phyloP scores from a whole-genome alignment of 331 rosid genomes.

The Prunus yedoensis region DNA sequence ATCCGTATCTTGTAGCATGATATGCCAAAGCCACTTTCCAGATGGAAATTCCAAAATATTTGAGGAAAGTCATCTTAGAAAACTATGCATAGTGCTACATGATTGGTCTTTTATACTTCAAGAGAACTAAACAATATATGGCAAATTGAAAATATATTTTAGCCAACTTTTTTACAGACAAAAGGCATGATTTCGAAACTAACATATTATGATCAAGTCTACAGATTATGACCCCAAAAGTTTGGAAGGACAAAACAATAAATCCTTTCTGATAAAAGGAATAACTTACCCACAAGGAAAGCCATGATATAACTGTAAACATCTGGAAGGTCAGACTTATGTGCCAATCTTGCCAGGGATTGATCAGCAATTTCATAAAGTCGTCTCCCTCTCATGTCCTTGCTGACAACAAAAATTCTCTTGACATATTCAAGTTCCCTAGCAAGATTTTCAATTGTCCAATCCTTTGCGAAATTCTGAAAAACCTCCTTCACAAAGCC shows the following conservation, averaged over 20 bases:
- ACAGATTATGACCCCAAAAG: background rate
- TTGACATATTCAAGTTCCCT: constrained; percentile 90
- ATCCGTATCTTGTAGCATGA: background rate
- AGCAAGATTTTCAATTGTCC: constrained; percentile 74
- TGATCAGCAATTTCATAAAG: constrained; percentile 70
- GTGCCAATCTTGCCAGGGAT: constrained; percentile 63
- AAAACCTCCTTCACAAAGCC: constrained; percentile 98
- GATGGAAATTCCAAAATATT: background rate
- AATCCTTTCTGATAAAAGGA: background rate
- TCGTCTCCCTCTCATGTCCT: constrained; percentile 83
- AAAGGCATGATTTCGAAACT: background rate
- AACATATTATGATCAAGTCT: no score
- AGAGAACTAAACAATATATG: background rate
- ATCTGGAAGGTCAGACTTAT: constrained; percentile 67
- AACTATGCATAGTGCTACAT: background rate
- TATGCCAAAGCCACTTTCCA: background rate
- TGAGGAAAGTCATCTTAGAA: background rate
- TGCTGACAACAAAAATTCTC: constrained; percentile 85
- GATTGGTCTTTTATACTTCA: background rate
- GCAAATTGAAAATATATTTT: background rate
- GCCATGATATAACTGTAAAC: constrained; percentile 74
- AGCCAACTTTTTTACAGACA: background rate
- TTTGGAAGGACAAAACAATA: background rate
- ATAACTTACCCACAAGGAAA: constrained; percentile 61
- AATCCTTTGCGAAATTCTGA: constrained; percentile 76